Evolutionary conservation across 345 rosid species (phyloP).

Genomic region (Hevea brasiliensis): DNA sequence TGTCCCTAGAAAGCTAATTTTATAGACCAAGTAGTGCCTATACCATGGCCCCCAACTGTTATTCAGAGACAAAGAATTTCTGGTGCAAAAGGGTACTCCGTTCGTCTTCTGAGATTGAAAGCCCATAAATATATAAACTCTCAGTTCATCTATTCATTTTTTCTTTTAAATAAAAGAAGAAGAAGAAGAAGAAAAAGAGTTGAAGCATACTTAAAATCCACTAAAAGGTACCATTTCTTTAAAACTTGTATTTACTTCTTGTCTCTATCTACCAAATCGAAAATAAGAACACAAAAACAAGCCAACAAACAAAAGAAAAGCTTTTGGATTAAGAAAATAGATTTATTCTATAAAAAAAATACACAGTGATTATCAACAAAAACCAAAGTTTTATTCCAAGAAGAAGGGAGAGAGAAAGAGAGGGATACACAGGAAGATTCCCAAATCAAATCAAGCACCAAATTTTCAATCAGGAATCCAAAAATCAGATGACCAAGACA

Average conservation of each 20-base stretch:
- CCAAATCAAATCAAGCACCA: constrained; percentile 19
- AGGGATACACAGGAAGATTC: neutral
- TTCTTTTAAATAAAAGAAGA: too few relatives aligned
- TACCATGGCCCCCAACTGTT: neutral
- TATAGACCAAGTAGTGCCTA: constrained; percentile 15
- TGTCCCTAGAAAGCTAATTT: constrained; percentile 16
- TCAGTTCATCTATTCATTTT: neutral
- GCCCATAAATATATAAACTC: neutral
- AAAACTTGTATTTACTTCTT: neutral
- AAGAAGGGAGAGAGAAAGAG: neutral
- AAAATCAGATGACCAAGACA: neutral
- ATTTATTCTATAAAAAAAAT: neutral
- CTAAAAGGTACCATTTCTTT: neutral
- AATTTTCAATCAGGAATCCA: neutral
- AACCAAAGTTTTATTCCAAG: neutral
- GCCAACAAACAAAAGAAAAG: neutral
- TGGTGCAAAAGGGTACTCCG: neutral
- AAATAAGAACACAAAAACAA: neutral
- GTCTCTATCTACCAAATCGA: neutral
- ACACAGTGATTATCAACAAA: neutral
- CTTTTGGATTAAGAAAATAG: neutral
- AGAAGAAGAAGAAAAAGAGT: neutral
- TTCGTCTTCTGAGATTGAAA: neutral
- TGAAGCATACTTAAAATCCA: neutral
- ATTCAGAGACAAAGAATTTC: constrained; percentile 2